Percentiles rank a stretch among this genome's conserved stretches.
Evolutionary conservation across 2,329 filamentous ascomycete genomes (phyloP).

Genomic region (Podosphaera xanthii): DNA sequence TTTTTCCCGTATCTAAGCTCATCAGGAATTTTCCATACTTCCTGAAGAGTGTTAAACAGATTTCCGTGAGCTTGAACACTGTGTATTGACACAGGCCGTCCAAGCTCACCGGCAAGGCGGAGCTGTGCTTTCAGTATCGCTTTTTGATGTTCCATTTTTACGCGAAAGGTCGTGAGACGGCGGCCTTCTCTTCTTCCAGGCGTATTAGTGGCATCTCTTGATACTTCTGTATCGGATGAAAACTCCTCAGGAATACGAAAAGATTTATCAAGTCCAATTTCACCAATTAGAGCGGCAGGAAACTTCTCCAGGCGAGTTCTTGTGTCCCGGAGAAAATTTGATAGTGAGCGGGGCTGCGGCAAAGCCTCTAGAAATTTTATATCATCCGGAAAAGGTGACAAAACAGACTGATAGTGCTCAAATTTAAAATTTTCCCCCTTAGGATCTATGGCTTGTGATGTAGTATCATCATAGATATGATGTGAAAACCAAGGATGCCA

Average conservation of each 20-base stretch:
- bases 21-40: conserved; percentile 50
- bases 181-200: conserved; percentile 50
- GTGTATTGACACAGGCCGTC: conserved; percentile 59
- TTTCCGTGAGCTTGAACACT: conserved; percentile 34
- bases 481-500: conserved; percentile 80
- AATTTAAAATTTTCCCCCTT: conserved; percentile 19
- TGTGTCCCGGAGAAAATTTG: conserved; percentile 32
- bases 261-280: conserved; percentile 55
- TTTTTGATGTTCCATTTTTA: conserved; percentile 46
- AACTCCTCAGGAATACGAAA: conserved; percentile 48
- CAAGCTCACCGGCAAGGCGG: conserved; percentile 42
- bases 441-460: conserved; percentile 5
- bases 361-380: conserved; percentile 23
- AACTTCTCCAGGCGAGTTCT: conserved; percentile 29
- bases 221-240: conserved; percentile 19
- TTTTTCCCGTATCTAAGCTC: conserved; percentile 34
- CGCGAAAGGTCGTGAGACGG: conserved; percentile 41
- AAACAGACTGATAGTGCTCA: conserved; percentile 42
- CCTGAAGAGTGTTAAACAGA: conserved; percentile 39
- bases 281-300: conserved; percentile 47
- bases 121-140: conserved; percentile 44
- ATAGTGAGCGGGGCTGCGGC: conserved; percentile 37
- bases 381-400: conserved; percentile 31
- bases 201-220: conserved; percentile 29
- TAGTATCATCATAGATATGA: conserved; percentile 43